Percentiles rank a stretch among this genome's conserved stretches.
phyloP scores from a whole-genome alignment of 164 flowering plant genomes.

The Annona cherimola region DNA sequence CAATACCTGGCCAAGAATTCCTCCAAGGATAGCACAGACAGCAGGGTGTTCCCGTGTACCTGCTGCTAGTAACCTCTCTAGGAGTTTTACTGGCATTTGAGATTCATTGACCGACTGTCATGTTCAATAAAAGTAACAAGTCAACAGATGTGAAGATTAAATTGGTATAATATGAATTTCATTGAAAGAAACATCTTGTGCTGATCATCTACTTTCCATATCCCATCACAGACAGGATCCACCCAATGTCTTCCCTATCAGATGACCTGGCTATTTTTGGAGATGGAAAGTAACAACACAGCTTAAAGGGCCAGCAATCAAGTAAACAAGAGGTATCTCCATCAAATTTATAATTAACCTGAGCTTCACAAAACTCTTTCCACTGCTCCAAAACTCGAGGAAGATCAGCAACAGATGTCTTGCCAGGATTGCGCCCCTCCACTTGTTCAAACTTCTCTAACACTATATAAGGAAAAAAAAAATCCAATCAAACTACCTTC shows the following conservation, averaged over 20 bases:
- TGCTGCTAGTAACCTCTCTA: slow-evolving; percentile 52
- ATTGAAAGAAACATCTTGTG: background rate
- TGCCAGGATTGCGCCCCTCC: slow-evolving; percentile 60
- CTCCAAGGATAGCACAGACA: slow-evolving; percentile 88
- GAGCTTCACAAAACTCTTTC: slow-evolving; percentile 67
- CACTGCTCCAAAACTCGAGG: slow-evolving; percentile 52
- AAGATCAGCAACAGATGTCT: slow-evolving; percentile 58
- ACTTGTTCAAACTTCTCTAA: slow-evolving; percentile 70
- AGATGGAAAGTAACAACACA: background rate
- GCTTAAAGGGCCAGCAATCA: background rate
- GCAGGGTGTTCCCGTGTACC: slow-evolving; percentile 73
- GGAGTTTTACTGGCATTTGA: slow-evolving; percentile 60
- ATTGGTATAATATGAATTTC: background rate
- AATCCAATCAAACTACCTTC: background rate
- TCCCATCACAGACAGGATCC: background rate
- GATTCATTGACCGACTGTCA: slow-evolving; percentile 65
- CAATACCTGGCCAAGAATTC: slow-evolving; percentile 90
- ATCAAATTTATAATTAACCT: slow-evolving; percentile 29
- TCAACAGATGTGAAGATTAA: background rate
- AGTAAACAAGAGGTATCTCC: background rate
- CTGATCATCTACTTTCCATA: background rate
- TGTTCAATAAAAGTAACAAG: background rate
- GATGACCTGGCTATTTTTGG: background rate
- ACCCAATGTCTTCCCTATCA: background rate
- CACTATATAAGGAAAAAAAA: slow-evolving; percentile 35